Percentiles rank a stretch among this genome's conserved stretches.
These are phyloP conservation scores for Chaetomium fimeti DNA, from an alignment of 495 filamentous ascomycete species.

Conservation along the genomic window DNA sequence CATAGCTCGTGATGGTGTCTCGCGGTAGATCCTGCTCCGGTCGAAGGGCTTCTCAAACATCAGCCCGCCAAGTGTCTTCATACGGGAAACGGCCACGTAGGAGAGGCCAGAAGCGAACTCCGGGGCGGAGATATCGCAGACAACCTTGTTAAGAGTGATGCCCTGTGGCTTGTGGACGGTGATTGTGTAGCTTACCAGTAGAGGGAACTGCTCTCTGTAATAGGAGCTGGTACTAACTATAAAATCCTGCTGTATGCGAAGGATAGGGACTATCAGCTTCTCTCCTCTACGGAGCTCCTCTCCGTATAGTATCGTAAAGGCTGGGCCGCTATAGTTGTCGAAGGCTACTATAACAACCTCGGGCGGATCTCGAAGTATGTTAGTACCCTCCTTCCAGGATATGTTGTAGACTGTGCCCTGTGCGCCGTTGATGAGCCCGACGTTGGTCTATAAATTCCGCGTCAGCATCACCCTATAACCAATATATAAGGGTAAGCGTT, in stretches of 20 bases:
- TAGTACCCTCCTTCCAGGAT: background rate
- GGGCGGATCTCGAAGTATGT: conserved; percentile 10
- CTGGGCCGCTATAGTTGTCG: conserved; percentile 11
- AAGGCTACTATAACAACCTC: conserved; percentile 15
- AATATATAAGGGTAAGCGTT: conserved; percentile 4
- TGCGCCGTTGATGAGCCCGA: conserved; percentile 11
- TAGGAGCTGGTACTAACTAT: conserved; percentile 7
- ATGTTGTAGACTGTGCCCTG: conserved; percentile 11
- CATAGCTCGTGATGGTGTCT: conserved; percentile 1
- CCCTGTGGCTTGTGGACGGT: conserved; percentile 94
- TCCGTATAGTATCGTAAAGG: background rate
- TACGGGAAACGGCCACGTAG: conserved; percentile 4
- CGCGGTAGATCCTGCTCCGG: conserved; percentile 5
- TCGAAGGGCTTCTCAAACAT: conserved; percentile 10
- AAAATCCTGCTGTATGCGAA: conserved; percentile 1
- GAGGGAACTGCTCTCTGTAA: conserved; percentile 55
- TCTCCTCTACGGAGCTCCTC: conserved; percentile 10
- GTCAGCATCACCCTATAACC: conserved; percentile 10
- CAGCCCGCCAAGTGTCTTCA: conserved; percentile 1
- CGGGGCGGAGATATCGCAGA: conserved; percentile 32
- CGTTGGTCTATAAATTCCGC: conserved; percentile 9
- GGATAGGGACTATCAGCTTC: background rate
- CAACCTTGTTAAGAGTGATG: conserved; percentile 84
- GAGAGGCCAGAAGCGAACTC: conserved; percentile 9
- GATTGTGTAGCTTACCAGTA: conserved; percentile 86